These are phyloP conservation scores for Fusarium compactum DNA, from an alignment of 2,329 filamentous ascomycete genomes.

Conservation along the genomic window DNA sequence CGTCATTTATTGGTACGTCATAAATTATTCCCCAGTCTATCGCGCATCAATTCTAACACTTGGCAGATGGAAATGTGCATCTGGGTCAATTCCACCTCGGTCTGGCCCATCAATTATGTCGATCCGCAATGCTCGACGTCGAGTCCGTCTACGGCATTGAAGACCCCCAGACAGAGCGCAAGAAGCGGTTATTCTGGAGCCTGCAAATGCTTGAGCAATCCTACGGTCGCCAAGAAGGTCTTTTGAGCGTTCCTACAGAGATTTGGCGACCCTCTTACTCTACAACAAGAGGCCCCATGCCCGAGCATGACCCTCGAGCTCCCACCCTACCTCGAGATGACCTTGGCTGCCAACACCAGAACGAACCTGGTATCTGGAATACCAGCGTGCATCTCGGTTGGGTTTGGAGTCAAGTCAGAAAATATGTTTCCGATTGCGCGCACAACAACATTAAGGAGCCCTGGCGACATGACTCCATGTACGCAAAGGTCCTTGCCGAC, in stretches of 20 bases:
- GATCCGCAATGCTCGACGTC: slow-evolving; percentile 62
- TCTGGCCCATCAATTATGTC: slow-evolving; percentile 63
- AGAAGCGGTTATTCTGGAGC: slow-evolving; percentile 65
- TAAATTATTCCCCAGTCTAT: background rate
- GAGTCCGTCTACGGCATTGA: slow-evolving; percentile 54
- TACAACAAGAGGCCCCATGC: slow-evolving; percentile 39
- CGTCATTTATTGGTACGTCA: slow-evolving; percentile 61
- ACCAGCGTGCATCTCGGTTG: slow-evolving; percentile 62
- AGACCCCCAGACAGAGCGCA: slow-evolving; percentile 56
- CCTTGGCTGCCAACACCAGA: slow-evolving; percentile 55
- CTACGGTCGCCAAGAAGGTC: slow-evolving; percentile 61
- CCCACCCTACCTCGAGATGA: slow-evolving; percentile 60
- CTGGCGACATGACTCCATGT: slow-evolving; percentile 65
- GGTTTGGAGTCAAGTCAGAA: slow-evolving; percentile 62
- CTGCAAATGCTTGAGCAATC: slow-evolving; percentile 63
- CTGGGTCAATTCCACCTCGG: slow-evolving; percentile 64
- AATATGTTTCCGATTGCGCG: slow-evolving; percentile 62
- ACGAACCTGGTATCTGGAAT: slow-evolving; percentile 64
- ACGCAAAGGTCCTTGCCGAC: slow-evolving; percentile 62
- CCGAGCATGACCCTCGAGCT: slow-evolving; percentile 49
- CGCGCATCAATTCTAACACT: slow-evolving; percentile 1
- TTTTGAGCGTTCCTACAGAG: slow-evolving; percentile 57
- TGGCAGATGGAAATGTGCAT: slow-evolving; percentile 61
- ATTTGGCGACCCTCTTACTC: slow-evolving; percentile 55
- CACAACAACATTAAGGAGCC: slow-evolving; percentile 62